A percentile compares a stretch with the other conserved stretches of the same genome.
Conservation (phyloP, 192 early-diverging fungal genomes). For the Fimicolochytrium jonesii region DNA sequence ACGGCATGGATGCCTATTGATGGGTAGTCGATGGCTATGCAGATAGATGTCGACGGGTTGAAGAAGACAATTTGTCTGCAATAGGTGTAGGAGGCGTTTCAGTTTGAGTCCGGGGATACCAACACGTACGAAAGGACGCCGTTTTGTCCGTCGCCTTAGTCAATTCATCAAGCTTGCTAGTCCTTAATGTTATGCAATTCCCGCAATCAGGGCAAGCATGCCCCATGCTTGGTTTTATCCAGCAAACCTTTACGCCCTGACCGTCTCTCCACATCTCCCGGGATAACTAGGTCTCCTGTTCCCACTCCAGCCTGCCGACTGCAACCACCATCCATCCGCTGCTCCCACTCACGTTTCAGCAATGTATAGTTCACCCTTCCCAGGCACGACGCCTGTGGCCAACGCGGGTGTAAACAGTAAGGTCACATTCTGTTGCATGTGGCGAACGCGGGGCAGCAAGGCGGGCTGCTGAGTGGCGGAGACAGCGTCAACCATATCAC, state of each 20-base stretch:
- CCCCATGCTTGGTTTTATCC: background rate
- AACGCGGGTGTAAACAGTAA: constrained; percentile 30
- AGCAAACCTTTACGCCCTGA: too few species aligned
- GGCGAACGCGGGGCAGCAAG: constrained; percentile 11
- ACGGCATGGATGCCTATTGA: constrained; percentile 69
- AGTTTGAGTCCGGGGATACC: background rate
- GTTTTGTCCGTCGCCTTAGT: background rate
- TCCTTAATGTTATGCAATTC: too few species aligned
- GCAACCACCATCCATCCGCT: background rate
- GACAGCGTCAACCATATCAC: background rate
- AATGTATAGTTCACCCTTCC: constrained; percentile 44
- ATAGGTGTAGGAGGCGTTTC: too few species aligned
- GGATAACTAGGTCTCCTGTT: too few species aligned
- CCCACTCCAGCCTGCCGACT: too few species aligned
- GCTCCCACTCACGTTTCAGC: constrained; percentile 48
- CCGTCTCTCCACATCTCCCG: too few species aligned
- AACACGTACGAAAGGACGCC: background rate
- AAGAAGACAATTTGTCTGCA: constrained; percentile 56
- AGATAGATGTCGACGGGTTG: constrained; percentile 36
- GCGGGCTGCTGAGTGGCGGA: background rate
- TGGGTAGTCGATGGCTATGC: constrained; percentile 57
- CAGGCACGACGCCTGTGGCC: constrained; percentile 7
- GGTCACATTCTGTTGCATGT: constrained; percentile 14
- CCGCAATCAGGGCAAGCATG: background rate
- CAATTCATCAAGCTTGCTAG: background rate